Evolutionary conservation across 257 asterid genomes (phyloP).

Genomic region (Solanum ossicruentum): DNA sequence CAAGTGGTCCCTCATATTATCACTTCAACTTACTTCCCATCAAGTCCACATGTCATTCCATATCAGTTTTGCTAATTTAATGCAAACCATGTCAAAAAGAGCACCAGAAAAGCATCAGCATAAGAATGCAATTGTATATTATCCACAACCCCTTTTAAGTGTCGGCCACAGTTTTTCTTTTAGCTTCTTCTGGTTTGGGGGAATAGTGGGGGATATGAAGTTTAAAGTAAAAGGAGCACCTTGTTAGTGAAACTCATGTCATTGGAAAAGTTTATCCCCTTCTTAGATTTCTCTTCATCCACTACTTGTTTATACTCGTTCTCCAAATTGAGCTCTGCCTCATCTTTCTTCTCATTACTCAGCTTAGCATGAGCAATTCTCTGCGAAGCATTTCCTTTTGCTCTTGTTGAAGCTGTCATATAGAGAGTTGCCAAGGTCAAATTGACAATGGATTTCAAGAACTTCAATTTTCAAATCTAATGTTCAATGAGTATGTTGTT

Average conservation of each 20-base stretch:
- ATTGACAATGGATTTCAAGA: neutral
- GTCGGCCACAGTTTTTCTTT: neutral
- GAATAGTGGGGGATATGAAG: neutral
- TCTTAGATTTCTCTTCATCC: constrained; percentile 31
- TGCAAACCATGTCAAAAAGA: neutral
- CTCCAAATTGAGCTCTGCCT: constrained; percentile 16
- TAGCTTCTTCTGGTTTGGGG: neutral
- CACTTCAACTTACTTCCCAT: neutral
- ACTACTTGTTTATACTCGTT: constrained; percentile 11
- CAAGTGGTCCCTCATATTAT: neutral
- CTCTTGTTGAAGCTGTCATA: constrained; percentile 15
- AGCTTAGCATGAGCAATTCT: constrained; percentile 15
- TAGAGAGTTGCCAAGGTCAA: neutral
- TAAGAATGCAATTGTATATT: neutral
- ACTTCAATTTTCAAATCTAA: neutral
- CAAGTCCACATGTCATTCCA: neutral
- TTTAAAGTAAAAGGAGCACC: constrained; percentile 17
- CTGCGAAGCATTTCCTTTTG: constrained; percentile 21
- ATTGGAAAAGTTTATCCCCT: constrained; percentile 16
- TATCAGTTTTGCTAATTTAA: neutral
- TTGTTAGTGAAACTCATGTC: constrained; percentile 30
- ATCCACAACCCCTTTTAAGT: neutral
- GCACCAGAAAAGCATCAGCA: neutral
- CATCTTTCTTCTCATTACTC: constrained; percentile 24
- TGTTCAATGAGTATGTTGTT: neutral